Conservation (phyloP, 1,284 basidiomycete species). For the Pseudozyma sp. region DNA sequence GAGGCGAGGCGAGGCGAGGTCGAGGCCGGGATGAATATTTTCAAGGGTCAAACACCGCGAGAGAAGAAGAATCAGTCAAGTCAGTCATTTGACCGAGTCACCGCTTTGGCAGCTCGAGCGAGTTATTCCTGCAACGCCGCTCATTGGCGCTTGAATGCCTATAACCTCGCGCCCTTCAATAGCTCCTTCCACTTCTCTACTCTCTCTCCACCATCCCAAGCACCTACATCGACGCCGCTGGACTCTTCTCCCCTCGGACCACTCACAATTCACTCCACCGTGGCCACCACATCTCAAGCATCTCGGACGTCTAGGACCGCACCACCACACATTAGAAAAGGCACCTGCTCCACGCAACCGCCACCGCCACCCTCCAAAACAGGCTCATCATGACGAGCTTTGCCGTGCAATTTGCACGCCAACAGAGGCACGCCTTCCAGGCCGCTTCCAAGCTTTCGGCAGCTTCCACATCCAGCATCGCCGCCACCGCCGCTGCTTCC, state of each 20-base stretch:
- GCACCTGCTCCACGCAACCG: constrained; percentile 9
- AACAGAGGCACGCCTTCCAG: constrained; percentile 48
- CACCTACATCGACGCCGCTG: background rate
- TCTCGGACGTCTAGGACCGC: background rate
- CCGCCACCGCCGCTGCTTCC: constrained; percentile 25
- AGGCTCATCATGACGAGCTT: constrained; percentile 42
- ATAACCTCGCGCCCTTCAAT: background rate
- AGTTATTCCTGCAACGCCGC: background rate
- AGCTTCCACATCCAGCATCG: constrained; percentile 30
- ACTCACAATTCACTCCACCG: no score
- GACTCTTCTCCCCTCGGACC: background rate
- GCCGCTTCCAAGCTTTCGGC: constrained; percentile 39
- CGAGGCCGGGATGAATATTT: no score
- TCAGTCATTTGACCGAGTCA: constrained; percentile 14
- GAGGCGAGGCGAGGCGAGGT: background rate
- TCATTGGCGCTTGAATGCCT: background rate
- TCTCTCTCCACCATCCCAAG: background rate
- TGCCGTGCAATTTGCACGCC: constrained; percentile 51
- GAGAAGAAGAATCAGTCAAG: background rate
- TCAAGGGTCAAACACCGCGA: no score
- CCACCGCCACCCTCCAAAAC: constrained; percentile 1
- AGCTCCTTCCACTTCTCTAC: background rate
- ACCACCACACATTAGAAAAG: constrained; percentile 1
- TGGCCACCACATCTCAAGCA: no score
- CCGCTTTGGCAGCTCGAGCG: constrained; percentile 4